Percentiles rank a stretch among this genome's conserved stretches.
These are phyloP conservation scores for Capsicum rhomboideum DNA, from an alignment of 257 asterid species.

Conservation along the genomic window DNA sequence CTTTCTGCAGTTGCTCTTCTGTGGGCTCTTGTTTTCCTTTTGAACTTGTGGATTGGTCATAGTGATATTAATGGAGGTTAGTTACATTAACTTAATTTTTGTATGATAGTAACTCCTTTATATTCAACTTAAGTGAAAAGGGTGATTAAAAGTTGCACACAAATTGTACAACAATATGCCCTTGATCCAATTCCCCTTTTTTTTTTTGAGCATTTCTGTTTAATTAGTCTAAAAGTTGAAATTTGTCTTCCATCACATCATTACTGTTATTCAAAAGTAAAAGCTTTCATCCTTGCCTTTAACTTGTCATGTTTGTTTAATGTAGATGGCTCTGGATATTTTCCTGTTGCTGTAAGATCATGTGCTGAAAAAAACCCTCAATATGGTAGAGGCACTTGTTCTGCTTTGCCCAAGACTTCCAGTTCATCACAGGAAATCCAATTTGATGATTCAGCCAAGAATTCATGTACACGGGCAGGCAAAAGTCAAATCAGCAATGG, in stretches of 20 bases:
- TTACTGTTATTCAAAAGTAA: not conserved
- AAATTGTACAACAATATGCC: not conserved
- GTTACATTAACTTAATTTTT: conserved; percentile 4
- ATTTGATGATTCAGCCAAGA: conserved; percentile 15
- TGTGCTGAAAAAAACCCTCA: conserved; percentile 36
- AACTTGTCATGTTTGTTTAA: conserved; percentile 7
- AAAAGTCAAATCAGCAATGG: conserved; percentile 18
- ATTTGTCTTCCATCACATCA: not conserved
- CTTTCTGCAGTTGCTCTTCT: conserved; percentile 48
- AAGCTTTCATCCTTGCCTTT: not conserved
- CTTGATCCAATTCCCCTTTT: not conserved
- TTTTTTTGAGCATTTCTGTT: not conserved
- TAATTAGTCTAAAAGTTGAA: not conserved
- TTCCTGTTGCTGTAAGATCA: conserved; percentile 27
- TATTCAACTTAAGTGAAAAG: not conserved
- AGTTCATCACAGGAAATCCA: conserved; percentile 15
- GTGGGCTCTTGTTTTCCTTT: conserved; percentile 73
- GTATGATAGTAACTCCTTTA: not conserved
- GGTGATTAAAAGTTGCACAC: not conserved
- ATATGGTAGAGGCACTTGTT: conserved; percentile 14
- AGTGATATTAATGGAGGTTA: conserved; percentile 68
- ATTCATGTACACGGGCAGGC: conserved; percentile 7
- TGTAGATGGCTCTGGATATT: conserved; percentile 41
- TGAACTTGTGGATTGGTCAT: conserved; percentile 69
- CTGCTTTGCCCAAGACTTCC: conserved; percentile 16